Evolutionary conservation across 352 stramenopile genomes (phyloP).

Genomic region (Phytophthora fragariae): DNA sequence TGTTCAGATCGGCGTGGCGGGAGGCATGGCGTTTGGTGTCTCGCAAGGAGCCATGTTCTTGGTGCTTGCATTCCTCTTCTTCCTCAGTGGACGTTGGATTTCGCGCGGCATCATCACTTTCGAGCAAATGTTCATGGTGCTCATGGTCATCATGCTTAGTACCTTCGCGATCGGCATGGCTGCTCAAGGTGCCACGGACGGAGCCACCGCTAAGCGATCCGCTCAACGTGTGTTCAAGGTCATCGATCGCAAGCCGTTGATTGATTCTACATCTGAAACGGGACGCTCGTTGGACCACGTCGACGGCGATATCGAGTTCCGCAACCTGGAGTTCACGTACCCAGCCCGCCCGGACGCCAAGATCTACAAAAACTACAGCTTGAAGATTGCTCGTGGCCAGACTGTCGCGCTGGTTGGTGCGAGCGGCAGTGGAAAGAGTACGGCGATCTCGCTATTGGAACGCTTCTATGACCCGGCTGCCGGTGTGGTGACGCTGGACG

Average conservation of each 20-base stretch:
- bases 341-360: constrained; percentile 46
- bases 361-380: constrained; percentile 49
- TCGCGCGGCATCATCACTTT: constrained; percentile 65
- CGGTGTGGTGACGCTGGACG: constrained; percentile 40
- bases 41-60: constrained; percentile 77
- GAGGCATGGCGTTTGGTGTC: constrained; percentile 71
- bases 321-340: constrained; percentile 42
- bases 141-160: constrained; percentile 77
- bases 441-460: constrained; percentile 44
- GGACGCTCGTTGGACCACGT: constrained; percentile 35
- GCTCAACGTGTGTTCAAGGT: constrained; percentile 47
- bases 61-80: constrained; percentile 79
- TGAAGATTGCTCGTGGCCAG: constrained; percentile 45
- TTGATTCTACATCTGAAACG: constrained; percentile 38
- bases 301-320: constrained; percentile 46
- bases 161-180: constrained; percentile 49
- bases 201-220: constrained; percentile 40
- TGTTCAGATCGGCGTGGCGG: constrained; percentile 56
- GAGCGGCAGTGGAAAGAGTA: constrained; percentile 48
- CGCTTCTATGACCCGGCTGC: constrained; percentile 45
- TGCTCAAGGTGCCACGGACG: constrained; percentile 41
- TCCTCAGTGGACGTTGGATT: constrained; percentile 66
- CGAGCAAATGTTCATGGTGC: constrained; percentile 73
- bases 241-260: constrained; percentile 44
- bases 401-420: constrained; percentile 45